Conservation (phyloP, 805 yeast species). For the Yarrowia keelungensis region DNA sequence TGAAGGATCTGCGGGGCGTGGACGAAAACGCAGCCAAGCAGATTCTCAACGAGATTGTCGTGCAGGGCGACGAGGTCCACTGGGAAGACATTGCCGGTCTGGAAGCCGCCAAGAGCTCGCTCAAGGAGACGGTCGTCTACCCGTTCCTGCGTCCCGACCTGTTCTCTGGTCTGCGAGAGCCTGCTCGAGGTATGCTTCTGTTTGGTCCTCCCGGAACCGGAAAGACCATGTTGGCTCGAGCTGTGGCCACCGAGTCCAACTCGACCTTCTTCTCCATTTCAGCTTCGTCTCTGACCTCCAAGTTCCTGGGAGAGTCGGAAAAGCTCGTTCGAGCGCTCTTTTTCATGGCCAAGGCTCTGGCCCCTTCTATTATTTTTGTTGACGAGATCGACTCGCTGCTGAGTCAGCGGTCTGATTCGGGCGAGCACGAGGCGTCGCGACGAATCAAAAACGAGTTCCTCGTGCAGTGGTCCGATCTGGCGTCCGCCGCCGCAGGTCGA, state of each 20-base stretch:
- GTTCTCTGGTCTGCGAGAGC: slow-evolving; percentile 89
- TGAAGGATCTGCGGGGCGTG: slow-evolving; percentile 62
- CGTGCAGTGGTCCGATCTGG: slow-evolving; percentile 92
- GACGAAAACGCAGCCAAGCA: slow-evolving; percentile 82
- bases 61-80: slow-evolving; percentile 86
- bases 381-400: slow-evolving; percentile 94
- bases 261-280: slow-evolving; percentile 92
- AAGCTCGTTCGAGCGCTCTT: slow-evolving; percentile 90
- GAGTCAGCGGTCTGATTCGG: slow-evolving; percentile 76
- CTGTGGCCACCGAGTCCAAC: slow-evolving; percentile 93
- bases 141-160: slow-evolving; percentile 94
- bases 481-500: slow-evolving; percentile 83
- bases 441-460: slow-evolving; percentile 91
- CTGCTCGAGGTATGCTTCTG: slow-evolving; percentile 92
- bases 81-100: slow-evolving; percentile 98
- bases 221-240: slow-evolving; percentile 94
- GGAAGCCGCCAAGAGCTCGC: slow-evolving; percentile 82
- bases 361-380: slow-evolving; percentile 93
- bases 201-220: slow-evolving; percentile 99
- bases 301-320: slow-evolving; percentile 87
- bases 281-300: slow-evolving; percentile 87
- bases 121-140: slow-evolving; percentile 94
- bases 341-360: slow-evolving; percentile 78
- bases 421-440: slow-evolving; percentile 86
- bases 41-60: slow-evolving; percentile 85